phyloP scores from a whole-genome alignment of 2,329 filamentous ascomycete species.

The Trichoderma sp. region DNA sequence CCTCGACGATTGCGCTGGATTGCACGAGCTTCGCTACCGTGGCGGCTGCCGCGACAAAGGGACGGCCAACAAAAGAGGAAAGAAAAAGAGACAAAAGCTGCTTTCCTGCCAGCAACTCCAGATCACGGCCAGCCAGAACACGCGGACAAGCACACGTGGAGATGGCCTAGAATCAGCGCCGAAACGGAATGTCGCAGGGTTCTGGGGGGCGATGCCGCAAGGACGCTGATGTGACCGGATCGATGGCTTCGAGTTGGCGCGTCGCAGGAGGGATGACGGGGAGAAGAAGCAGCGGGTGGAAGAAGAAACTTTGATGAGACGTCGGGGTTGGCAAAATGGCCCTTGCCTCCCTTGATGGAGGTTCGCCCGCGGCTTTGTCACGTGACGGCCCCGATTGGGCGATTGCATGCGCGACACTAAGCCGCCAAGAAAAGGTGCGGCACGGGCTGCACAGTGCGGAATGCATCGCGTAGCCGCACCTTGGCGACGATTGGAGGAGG shows the following conservation, averaged over 20 bases:
- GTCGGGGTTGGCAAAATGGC: slow-evolving; percentile 4
- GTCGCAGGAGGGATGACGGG: slow-evolving; percentile 4
- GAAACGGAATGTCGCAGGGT: slow-evolving; percentile 5
- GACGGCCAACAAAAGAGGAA: neutral
- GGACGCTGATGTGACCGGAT: slow-evolving; percentile 6
- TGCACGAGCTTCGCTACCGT: neutral
- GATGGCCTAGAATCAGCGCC: neutral
- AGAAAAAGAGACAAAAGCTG: neutral
- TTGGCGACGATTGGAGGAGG: neutral
- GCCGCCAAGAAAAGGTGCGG: slow-evolving; percentile 4
- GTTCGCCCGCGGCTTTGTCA: neutral
- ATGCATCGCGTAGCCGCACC: neutral
- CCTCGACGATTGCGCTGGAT: neutral
- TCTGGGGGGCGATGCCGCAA: neutral
- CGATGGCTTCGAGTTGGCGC: slow-evolving; percentile 13
- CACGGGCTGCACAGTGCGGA: slow-evolving; percentile 1
- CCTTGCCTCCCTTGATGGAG: slow-evolving; percentile 4
- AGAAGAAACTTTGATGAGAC: slow-evolving; percentile 17
- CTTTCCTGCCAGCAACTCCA: neutral
- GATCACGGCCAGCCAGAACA: neutral
- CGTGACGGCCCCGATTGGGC: slow-evolving; percentile 5
- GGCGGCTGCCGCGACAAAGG: neutral
- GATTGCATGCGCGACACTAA: slow-evolving; percentile 4
- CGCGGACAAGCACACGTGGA: slow-evolving; percentile 3
- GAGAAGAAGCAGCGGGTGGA: neutral